Conservation (phyloP, 2,329 filamentous ascomycete genomes). For the Pseudocercospora eumusae region DNA sequence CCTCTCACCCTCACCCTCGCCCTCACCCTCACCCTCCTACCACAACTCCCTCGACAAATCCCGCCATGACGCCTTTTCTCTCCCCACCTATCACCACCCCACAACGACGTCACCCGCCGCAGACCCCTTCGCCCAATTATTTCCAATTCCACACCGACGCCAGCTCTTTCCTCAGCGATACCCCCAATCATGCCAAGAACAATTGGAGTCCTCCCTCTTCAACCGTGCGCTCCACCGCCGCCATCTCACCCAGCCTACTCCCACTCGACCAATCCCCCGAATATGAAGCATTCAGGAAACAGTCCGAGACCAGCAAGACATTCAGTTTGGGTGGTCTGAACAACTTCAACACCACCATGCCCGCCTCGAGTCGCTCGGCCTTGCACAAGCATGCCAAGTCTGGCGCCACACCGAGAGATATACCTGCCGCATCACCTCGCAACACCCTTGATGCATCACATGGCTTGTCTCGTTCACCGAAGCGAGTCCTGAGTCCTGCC, state of each 20-base stretch:
- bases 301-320: slow-evolving; percentile 64
- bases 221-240: slow-evolving; percentile 68
- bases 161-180: slow-evolving; percentile 53
- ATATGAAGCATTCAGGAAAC: slow-evolving; percentile 76
- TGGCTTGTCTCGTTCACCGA: slow-evolving; percentile 46
- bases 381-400: slow-evolving; percentile 32
- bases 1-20: slow-evolving; percentile 11
- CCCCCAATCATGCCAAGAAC: slow-evolving; percentile 59
- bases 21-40: slow-evolving; percentile 16
- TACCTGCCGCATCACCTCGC: slow-evolving; percentile 39
- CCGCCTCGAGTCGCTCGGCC: slow-evolving; percentile 25
- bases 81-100: slow-evolving; percentile 30
- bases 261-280: slow-evolving; percentile 75
- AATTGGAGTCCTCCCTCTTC: slow-evolving; percentile 76
- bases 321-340: slow-evolving; percentile 47
- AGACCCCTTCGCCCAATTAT: slow-evolving; percentile 72
- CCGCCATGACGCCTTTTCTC: slow-evolving; percentile 37
- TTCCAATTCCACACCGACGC: slow-evolving; percentile 74
- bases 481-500: slow-evolving; percentile 51
- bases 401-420: slow-evolving; percentile 43
- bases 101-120: slow-evolving; percentile 24
- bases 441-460: slow-evolving; percentile 32
- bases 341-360: slow-evolving; percentile 43
- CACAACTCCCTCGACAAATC: slow-evolving; percentile 27
- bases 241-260: slow-evolving; percentile 67